Evolutionary conservation across 805 yeast genomes (phyloP).

Genomic region (Maudiozyma saulgeensis): DNA sequence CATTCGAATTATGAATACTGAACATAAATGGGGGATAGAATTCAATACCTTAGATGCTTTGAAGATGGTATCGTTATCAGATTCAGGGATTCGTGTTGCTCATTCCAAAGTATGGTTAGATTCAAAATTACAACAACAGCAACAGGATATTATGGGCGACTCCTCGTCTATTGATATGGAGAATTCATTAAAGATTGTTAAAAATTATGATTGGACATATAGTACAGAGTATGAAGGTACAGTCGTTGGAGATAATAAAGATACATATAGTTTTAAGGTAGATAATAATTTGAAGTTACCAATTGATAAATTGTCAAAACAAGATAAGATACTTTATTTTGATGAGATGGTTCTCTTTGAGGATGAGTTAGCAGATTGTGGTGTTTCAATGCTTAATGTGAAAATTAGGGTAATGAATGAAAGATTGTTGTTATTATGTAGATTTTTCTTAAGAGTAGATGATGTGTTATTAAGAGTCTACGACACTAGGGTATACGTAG

Average conservation of each 20-base stretch:
- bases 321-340: slow-evolving; percentile 80
- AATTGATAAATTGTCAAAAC: slow-evolving; percentile 51
- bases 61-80: slow-evolving; percentile 40
- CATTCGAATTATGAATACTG: slow-evolving; percentile 41
- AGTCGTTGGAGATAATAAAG: slow-evolving; percentile 10
- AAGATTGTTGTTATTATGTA: slow-evolving; percentile 59
- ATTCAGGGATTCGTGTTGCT: slow-evolving; percentile 61
- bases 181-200: slow-evolving; percentile 50
- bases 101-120: slow-evolving; percentile 79
- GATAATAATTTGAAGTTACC: slow-evolving; percentile 45
- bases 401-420: slow-evolving; percentile 86
- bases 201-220: slow-evolving; percentile 96
- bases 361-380: slow-evolving; percentile 95
- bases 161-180: slow-evolving; percentile 12
- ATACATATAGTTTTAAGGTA: slow-evolving; percentile 13
- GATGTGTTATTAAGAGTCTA: slow-evolving; percentile 74
- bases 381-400: slow-evolving; percentile 65
- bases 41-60: slow-evolving; percentile 72
- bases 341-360: slow-evolving; percentile 86
- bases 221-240: slow-evolving; percentile 71
- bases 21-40: slow-evolving; percentile 38
- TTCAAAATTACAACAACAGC: slow-evolving; percentile 31
- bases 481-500: slow-evolving; percentile 79
- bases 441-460: slow-evolving; percentile 84
- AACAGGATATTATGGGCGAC: slow-evolving; percentile 18